Evolutionary conservation across 805 yeast species (phyloP), one percentile per base, ranked within the genome.

Genomic region (Scheffersomyces spartinae): DNA sequence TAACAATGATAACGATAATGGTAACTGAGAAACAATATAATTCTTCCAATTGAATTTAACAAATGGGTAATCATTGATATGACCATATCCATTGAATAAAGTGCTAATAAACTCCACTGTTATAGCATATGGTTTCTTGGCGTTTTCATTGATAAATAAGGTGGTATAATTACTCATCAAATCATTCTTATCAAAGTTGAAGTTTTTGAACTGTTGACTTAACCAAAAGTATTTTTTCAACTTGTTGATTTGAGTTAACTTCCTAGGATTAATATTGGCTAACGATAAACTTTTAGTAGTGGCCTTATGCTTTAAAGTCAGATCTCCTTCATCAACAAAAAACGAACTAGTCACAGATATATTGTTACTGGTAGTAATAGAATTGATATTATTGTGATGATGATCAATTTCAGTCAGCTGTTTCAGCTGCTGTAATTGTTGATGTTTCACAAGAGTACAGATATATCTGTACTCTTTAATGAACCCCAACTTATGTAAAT

Each of bases 31-130:
- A 3, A 48, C 35, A 4, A 60, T 38, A 29, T 47, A 60, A 28
- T 46, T 57, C 22, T 42, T 39, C 57, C 60, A 57, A 33, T 53
- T 55, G 35, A 45, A 47, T 5, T 39, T 25, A 9, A 54, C 39
- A 26, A 42, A 51, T 31, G 5, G 39, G 31, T 10, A n/a, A n/a
- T n/a, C n/a, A n/a, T 42, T 24, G 0, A 48, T 42, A 9, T 30
- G 27, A 4, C 36, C 30, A 10, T 39, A 26, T 1, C 52, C 52
- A 9, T 25, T 35, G 17, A 54, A 42, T n/a, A 42, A 31, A 2
- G 42, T 23, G 5, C 26, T 23, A 7, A 52, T 30, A 11, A 54
- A 28, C 19, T 44, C 46, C 10, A 26, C 28, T 2, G 42, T 30
- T 5, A 42, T 27, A 5, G 25, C 26, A 7, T 28, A 27, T 6